Conservation (phyloP, 257 asterid species). For the Galeopsis tetrahit region DNA sequence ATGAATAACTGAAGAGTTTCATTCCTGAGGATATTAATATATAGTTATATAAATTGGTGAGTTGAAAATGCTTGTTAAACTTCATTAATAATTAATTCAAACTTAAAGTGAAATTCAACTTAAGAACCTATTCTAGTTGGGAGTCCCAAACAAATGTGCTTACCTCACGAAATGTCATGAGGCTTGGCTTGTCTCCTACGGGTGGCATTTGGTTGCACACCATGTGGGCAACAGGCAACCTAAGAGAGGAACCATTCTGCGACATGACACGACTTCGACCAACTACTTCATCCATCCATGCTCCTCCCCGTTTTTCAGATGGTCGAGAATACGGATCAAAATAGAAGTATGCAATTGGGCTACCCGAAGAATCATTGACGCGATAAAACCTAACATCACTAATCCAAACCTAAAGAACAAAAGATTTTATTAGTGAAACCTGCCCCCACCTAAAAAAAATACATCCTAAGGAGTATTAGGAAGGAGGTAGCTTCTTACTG, state of each 20-base stretch:
- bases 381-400: conserved; percentile 86
- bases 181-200: conserved; percentile 97
- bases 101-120: conserved; percentile 19
- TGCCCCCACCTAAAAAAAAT: conserved; percentile 1
- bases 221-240: conserved; percentile 99
- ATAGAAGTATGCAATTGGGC: conserved; percentile 84
- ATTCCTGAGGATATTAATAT: neutral
- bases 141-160: conserved; percentile 32
- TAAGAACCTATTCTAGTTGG: conserved; percentile 25
- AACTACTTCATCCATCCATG: conserved; percentile 99
- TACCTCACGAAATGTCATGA: conserved; percentile 98
- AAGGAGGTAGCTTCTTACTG: conserved; percentile 55
- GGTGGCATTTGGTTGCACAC: conserved; percentile 99
- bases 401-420: conserved; percentile 78
- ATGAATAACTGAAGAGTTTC: neutral
- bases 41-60: neutral
- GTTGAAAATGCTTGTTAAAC: neutral
- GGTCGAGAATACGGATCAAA: conserved; percentile 99
- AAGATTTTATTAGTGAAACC: conserved; percentile 28
- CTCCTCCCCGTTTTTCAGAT: conserved; percentile 96
- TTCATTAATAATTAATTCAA: conserved; percentile 4
- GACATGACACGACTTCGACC: conserved; percentile 88
- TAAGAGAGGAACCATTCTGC: conserved; percentile 69
- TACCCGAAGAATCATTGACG: conserved; percentile 77
- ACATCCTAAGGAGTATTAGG: neutral